These are phyloP conservation scores for Salix purpurea DNA, from an alignment of 345 rosid genomes.

Conservation along the genomic window DNA sequence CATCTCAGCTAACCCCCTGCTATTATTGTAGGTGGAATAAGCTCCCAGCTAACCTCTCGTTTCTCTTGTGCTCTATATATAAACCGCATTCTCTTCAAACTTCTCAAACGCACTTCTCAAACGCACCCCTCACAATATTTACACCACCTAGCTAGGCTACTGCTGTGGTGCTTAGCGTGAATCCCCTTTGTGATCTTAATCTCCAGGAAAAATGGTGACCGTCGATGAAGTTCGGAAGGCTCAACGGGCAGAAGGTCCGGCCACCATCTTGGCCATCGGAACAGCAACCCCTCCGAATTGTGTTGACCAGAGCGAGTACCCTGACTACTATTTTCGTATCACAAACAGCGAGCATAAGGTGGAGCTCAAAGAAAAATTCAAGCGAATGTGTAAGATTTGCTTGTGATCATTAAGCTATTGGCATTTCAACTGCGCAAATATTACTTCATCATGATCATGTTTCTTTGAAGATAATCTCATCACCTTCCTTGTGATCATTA, in stretches of 20 bases:
- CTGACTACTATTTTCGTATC: slow-evolving; percentile 50
- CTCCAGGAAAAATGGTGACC: slow-evolving; percentile 19
- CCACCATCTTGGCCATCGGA: slow-evolving; percentile 50
- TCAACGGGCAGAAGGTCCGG: slow-evolving; percentile 48
- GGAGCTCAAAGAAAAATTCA: slow-evolving; percentile 51
- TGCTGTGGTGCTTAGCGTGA: background rate
- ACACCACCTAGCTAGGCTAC: background rate
- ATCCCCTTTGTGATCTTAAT: background rate
- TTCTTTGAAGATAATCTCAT: background rate
- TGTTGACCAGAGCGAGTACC: slow-evolving; percentile 38
- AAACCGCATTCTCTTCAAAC: background rate
- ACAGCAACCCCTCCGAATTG: slow-evolving; percentile 47
- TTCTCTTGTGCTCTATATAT: background rate
- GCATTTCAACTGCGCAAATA: background rate
- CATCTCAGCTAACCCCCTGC: background rate
- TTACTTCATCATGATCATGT: background rate
- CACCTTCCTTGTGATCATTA: background rate
- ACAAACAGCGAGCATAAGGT: slow-evolving; percentile 51
- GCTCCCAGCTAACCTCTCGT: background rate
- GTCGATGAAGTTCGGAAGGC: slow-evolving; percentile 39
- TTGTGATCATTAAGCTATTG: background rate
- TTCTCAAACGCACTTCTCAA: background rate
- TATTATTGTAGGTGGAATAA: background rate
- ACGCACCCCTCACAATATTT: background rate
- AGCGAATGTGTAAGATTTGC: slow-evolving; percentile 50